Percentiles rank a stretch among this genome's conserved stretches.
These are phyloP conservation scores for Viola odorata DNA, from an alignment of 345 rosid genomes.

Conservation along the genomic window DNA sequence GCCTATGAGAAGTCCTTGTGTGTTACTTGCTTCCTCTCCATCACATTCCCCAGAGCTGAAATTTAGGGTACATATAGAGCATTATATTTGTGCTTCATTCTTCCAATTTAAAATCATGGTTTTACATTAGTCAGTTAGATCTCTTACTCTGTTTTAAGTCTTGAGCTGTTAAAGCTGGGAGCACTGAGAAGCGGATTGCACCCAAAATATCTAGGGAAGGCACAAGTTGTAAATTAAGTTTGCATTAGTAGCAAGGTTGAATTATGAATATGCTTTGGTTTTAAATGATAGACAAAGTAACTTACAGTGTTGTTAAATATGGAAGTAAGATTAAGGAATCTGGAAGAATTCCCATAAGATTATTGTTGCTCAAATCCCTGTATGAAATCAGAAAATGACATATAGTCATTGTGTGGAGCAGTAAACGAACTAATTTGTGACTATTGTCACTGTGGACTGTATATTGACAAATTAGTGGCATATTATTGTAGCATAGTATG, in stretches of 20 bases:
- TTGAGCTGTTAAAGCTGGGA: conserved; percentile 23
- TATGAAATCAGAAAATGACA: too few species aligned
- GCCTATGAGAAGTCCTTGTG: conserved; percentile 32
- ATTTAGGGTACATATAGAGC: conserved; percentile 2
- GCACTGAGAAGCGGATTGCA: conserved; percentile 45
- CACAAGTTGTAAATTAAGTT: neutral
- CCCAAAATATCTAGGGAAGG: conserved; percentile 37
- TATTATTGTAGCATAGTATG: too few species aligned
- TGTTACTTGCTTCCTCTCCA: conserved; percentile 7
- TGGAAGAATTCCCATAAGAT: conserved; percentile 34
- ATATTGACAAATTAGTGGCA: too few species aligned
- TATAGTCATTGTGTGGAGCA: too few species aligned
- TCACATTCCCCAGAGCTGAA: conserved; percentile 40
- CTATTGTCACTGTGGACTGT: too few species aligned
- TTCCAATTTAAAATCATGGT: neutral
- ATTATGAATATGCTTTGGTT: neutral
- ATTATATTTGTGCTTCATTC: conserved; percentile 9
- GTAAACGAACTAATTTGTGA: too few species aligned
- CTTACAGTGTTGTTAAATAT: conserved; percentile 39
- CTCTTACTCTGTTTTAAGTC: conserved; percentile 44
- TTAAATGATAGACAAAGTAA: neutral
- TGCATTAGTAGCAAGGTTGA: neutral
- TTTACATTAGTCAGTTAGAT: neutral
- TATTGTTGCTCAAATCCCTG: conserved; percentile 57
- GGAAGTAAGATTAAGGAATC: conserved; percentile 30